phyloP scores from a whole-genome alignment of 2,329 filamentous ascomycete genomes.

The Calonectria multiphialidica region DNA sequence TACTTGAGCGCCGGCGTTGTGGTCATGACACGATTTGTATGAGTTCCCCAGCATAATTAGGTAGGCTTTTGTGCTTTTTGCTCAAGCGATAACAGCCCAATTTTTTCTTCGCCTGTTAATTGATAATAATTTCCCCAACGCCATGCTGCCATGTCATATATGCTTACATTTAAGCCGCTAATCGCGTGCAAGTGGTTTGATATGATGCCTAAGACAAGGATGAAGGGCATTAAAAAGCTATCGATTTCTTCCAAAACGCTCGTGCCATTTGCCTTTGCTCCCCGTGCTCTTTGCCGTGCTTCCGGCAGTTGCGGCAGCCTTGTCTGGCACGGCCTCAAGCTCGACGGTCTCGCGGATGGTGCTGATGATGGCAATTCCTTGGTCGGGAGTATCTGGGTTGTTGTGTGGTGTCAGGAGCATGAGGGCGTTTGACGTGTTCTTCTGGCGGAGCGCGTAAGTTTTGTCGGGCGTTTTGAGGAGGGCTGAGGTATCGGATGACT shows the following conservation, averaged over 20 bases:
- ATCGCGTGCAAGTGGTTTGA: not conserved
- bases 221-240: conserved; percentile 37
- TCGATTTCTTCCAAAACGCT: conserved; percentile 65
- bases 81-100: not conserved
- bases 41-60: not conserved
- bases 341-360: conserved; percentile 74
- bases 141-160: not conserved
- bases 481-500: conserved; percentile 62
- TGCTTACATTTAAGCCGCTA: not conserved
- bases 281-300: conserved; percentile 41
- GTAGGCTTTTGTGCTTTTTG: not conserved
- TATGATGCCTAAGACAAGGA: not conserved
- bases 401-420: conserved; percentile 61
- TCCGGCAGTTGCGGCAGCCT: conserved; percentile 34
- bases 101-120: not conserved
- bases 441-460: conserved; percentile 72
- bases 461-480: conserved; percentile 64
- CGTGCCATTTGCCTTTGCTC: conserved; percentile 69
- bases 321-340: conserved; percentile 59
- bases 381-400: conserved; percentile 36
- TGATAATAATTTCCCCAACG: conserved; percentile 1
- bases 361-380: conserved; percentile 61
- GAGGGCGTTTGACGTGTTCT: conserved; percentile 76
- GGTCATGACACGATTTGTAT: not conserved
- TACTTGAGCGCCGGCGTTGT: conserved; percentile 6